Conservation (phyloP, 805 yeast genomes). For the Yamadazyma insecticola region DNA sequence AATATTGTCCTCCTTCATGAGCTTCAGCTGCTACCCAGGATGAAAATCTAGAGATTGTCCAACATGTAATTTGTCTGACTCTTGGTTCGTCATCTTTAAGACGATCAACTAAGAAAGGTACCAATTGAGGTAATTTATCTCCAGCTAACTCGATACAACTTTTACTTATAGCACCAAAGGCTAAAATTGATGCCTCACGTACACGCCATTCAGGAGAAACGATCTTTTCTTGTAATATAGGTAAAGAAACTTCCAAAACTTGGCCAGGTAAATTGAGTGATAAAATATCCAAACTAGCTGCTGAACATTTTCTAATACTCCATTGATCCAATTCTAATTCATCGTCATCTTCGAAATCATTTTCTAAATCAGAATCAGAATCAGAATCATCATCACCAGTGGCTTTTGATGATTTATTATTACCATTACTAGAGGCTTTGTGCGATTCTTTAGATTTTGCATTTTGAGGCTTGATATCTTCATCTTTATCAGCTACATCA, state of each 20-base stretch:
- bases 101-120: constrained; percentile 82
- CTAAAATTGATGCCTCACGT: constrained; percentile 89
- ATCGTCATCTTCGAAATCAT: constrained; percentile 48
- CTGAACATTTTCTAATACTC: constrained; percentile 91
- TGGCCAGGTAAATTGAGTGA: constrained; percentile 64
- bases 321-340: constrained; percentile 75
- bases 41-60: constrained; percentile 89
- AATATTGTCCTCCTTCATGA: constrained; percentile 53
- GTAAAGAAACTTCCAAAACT: constrained; percentile 65
- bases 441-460: constrained; percentile 56
- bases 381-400: constrained; percentile 23
- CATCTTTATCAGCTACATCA: constrained; percentile 72
- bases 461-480: constrained; percentile 81
- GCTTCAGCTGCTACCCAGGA: constrained; percentile 77
- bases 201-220: constrained; percentile 76
- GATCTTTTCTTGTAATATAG: constrained; percentile 68
- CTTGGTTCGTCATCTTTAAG: constrained; percentile 72
- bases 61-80: constrained; percentile 89
- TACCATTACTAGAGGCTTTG: constrained; percentile 16
- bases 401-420: constrained; percentile 6
- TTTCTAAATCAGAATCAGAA: constrained; percentile 20
- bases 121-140: constrained; percentile 69
- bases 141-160: constrained; percentile 74
- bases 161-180: constrained; percentile 92
- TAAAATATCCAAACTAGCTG: constrained; percentile 83